Conservation (phyloP, 2,329 filamentous ascomycete genomes). For the Aspergillaceae sp. region DNA sequence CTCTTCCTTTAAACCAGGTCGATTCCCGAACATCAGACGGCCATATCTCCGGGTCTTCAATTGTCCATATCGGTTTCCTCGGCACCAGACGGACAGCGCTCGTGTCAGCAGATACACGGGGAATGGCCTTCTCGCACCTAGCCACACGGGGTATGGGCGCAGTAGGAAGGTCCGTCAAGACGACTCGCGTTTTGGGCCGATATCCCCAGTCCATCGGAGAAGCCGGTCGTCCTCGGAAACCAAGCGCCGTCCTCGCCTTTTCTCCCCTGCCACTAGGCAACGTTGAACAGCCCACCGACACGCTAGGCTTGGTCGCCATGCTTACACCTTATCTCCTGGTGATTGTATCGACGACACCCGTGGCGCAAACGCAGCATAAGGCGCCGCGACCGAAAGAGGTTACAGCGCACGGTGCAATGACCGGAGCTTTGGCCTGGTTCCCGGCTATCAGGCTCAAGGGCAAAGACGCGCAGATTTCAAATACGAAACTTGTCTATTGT, state of each 20-base stretch:
- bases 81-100: conserved; percentile 89
- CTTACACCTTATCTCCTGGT: conserved; percentile 91
- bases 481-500: conserved; percentile 85
- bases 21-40: conserved; percentile 66
- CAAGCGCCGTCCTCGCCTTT: conserved; percentile 91
- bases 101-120: conserved; percentile 86
- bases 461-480: conserved; percentile 57
- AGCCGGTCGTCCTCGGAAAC: conserved; percentile 63
- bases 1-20: conserved; percentile 58
- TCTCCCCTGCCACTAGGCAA: conserved; percentile 88
- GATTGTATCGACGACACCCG: conserved; percentile 91
- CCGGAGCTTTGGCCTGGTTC: conserved; percentile 93
- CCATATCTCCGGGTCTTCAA: conserved; percentile 65
- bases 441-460: conserved; percentile 87
- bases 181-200: conserved; percentile 78
- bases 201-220: conserved; percentile 65
- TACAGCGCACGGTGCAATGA: conserved; percentile 80
- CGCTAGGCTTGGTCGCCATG: conserved; percentile 85
- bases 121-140: conserved; percentile 97
- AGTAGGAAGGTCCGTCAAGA: conserved; percentile 77
- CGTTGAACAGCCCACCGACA: conserved; percentile 77
- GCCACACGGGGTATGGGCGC: conserved; percentile 84
- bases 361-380: conserved; percentile 95
- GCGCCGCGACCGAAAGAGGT: conserved; percentile 84
- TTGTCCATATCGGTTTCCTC: conserved; percentile 89